phyloP scores from a whole-genome alignment of 2,329 filamentous ascomycete genomes.

The Cryphonectria parasitica region DNA sequence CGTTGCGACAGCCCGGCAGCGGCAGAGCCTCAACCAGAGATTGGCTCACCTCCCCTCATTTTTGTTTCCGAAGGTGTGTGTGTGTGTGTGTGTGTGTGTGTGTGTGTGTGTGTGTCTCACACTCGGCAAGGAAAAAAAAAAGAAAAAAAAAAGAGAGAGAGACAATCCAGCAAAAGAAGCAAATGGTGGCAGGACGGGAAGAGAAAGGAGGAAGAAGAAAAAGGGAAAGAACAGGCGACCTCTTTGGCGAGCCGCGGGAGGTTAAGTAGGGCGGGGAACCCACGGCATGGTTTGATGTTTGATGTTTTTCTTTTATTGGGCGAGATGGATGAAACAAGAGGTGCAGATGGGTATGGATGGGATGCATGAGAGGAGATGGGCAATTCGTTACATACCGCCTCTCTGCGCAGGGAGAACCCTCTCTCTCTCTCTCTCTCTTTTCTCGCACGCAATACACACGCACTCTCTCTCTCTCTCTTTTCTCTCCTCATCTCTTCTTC shows the following conservation, averaged over 20 bases:
- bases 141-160: no score
- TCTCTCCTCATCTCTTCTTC: not conserved
- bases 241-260: not conserved
- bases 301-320: not conserved
- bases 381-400: not conserved
- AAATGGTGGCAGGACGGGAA: not conserved
- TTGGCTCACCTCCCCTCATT: not conserved
- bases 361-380: not conserved
- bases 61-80: not conserved
- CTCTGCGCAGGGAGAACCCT: not conserved
- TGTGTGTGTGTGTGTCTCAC: not conserved
- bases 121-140: not conserved
- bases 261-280: not conserved
- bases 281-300: not conserved
- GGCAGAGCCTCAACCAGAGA: slow-evolving; percentile 4
- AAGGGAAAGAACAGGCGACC: not conserved
- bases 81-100: not conserved
- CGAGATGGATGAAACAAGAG: not conserved
- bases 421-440: not conserved
- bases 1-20: not conserved
- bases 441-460: not conserved
- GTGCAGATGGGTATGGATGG: not conserved
- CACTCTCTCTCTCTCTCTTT: not conserved
- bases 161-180: not conserved
- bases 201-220: not conserved